phyloP scores from a whole-genome alignment of 2,329 filamentous ascomycete species.

The Rutstroemia sydowiana region DNA sequence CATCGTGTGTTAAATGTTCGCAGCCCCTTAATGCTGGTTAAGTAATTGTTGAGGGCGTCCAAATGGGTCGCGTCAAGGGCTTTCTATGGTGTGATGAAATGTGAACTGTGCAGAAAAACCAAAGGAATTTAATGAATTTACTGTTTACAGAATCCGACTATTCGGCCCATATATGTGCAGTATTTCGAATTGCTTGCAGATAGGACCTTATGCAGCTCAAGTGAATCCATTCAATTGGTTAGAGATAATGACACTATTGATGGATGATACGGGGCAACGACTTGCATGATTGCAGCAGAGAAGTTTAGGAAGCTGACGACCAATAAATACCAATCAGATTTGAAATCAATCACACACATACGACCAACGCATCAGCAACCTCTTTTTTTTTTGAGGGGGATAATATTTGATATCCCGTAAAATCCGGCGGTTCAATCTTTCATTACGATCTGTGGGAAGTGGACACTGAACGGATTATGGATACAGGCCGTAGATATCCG shows the following conservation, averaged over 20 bases:
- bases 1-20: constrained; percentile 4
- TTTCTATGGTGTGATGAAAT: constrained; percentile 8
- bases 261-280: constrained; percentile 7
- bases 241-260: constrained; percentile 4
- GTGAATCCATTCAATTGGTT: not conserved
- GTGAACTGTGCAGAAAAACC: not conserved
- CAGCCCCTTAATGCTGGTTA: not conserved
- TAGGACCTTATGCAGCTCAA: not conserved
- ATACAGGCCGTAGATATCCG: too few species aligned
- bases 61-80: not conserved
- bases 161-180: constrained; percentile 3
- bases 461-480: too few species aligned
- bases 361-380: constrained; percentile 3
- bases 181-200: constrained; percentile 2
- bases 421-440: too few species aligned
- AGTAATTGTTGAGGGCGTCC: not conserved
- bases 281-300: not conserved
- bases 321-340: constrained; percentile 6
- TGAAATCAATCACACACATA: constrained; percentile 3
- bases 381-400: too few species aligned
- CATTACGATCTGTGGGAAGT: too few species aligned
- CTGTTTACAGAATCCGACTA: not conserved
- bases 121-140: not conserved
- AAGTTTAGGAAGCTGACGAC: not conserved
- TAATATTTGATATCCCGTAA: too few species aligned